Evolutionary conservation across 2,329 filamentous ascomycete species (phyloP), one percentile per base, ranked within the genome.

Genomic region (Fusarium goolgardi): DNA sequence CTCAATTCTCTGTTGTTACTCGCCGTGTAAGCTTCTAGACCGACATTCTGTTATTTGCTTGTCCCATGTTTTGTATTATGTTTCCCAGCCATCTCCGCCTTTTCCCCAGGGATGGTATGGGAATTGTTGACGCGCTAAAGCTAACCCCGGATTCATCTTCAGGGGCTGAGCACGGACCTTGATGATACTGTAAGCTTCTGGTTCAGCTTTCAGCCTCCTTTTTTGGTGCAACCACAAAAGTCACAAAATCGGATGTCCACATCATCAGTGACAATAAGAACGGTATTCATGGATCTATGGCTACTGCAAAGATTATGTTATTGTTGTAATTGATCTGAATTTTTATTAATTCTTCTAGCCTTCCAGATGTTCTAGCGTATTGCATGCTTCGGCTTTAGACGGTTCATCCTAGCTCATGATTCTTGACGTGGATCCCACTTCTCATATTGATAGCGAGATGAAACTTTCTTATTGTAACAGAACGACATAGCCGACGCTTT

Each of bases 71-170:
- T 43, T 31, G 16, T 27, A 27, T 46, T 20, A 16, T 25, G 31
- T n/a, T 18, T 21, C 27, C 29, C 44, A 47, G 29, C 45, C 31
- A 23, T 46, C 55, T 62, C 47, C 32, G 49, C 55, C 37, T 51
- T 66, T 34, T 49, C 55, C 65, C 56, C 56, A 52, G 47, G 29
- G 21, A 44, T 37, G 51, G 54, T 46, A 65, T 60, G 37, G 45
- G 49, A 59, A 49, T 50, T 61, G 54, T 69, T 61, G 60, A 63
- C 39, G 53, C 65, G 54, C 61, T 57, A 64, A 40, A 58, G 44
- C 65, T 63, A 66, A 67, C 65, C 65, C 65, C 65, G 32, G 65
- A 67, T 66, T 69, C 51, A 55, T 53, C 56, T 41, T 66, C 55
- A 69, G 65, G 65, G 61, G 65, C 39, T 20, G 20, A 9, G 56